A percentile compares a stretch with the other conserved stretches of the same genome.
These are phyloP conservation scores for Fomitopsis pinicola DNA, from an alignment of 1,284 basidiomycete genomes.

Conservation along the genomic window DNA sequence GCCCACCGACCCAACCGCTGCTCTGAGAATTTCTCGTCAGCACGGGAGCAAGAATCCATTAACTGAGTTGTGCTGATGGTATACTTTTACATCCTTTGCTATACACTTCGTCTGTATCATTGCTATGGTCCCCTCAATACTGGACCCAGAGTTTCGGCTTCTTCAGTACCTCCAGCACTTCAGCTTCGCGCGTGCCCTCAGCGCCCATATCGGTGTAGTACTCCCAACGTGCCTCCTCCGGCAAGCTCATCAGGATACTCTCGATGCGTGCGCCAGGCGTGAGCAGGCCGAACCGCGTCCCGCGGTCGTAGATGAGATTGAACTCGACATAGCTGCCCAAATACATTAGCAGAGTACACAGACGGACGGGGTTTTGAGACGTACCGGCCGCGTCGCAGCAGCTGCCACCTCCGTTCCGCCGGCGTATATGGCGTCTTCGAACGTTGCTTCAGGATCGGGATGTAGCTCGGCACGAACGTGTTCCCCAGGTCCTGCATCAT, in stretches of 20 bases:
- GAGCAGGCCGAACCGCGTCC: conserved; percentile 85
- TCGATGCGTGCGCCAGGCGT: conserved; percentile 91
- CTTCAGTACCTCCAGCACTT: conserved; percentile 66
- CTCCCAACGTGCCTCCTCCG: conserved; percentile 91
- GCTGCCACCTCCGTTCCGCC: conserved; percentile 81
- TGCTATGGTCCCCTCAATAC: background rate
- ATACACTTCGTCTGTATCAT: background rate
- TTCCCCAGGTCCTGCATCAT: conserved; percentile 71
- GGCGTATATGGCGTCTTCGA: conserved; percentile 56
- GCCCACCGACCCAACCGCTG: background rate
- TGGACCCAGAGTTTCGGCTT: conserved; percentile 63
- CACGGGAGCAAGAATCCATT: background rate
- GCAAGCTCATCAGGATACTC: conserved; percentile 90
- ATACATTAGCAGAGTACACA: background rate
- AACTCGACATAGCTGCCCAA: conserved; percentile 71
- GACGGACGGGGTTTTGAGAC: background rate
- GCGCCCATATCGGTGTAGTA: conserved; percentile 82
- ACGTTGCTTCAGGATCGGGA: conserved; percentile 75
- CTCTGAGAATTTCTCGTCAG: background rate
- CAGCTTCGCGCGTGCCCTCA: conserved; percentile 62
- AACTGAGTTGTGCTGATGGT: background rate
- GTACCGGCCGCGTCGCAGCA: conserved; percentile 79
- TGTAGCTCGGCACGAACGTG: conserved; percentile 84
- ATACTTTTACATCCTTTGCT: background rate
- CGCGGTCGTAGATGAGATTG: conserved; percentile 86